phyloP scores from a whole-genome alignment of 2,329 filamentous ascomycete genomes.

The Coleophoma cylindrospora region DNA sequence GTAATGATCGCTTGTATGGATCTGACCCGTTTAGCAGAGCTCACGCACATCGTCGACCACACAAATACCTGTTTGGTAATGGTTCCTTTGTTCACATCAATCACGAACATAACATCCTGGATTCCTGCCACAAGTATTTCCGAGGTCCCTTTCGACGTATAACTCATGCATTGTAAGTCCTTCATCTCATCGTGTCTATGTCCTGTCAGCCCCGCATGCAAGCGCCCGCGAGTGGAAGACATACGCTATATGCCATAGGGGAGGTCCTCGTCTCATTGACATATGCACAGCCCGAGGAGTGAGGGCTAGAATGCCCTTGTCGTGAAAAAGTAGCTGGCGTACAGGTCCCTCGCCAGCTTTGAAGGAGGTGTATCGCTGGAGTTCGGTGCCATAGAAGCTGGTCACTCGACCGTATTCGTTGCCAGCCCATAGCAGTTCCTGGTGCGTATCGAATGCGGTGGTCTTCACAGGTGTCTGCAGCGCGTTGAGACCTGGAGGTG shows the following conservation, averaged over 20 bases:
- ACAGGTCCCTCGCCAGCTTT: conserved; percentile 74
- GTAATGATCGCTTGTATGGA: conserved; percentile 72
- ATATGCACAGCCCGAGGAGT: conserved; percentile 83
- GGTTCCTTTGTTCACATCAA: conserved; percentile 65
- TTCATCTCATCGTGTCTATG: conserved; percentile 68
- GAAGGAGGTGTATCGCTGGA: conserved; percentile 88
- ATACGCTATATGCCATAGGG: conserved; percentile 83
- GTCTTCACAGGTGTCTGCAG: conserved; percentile 69
- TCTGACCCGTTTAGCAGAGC: conserved; percentile 37
- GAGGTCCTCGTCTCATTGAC: conserved; percentile 73
- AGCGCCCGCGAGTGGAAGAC: conserved; percentile 4
- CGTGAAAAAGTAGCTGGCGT: conserved; percentile 84
- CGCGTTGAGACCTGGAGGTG: conserved; percentile 67
- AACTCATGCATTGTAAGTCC: conserved; percentile 91
- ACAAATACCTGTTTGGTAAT: conserved; percentile 58
- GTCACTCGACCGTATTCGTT: conserved; percentile 83
- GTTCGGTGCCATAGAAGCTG: conserved; percentile 81
- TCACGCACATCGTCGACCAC: conserved; percentile 1
- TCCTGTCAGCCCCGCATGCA: conserved; percentile 13
- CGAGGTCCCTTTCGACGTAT: conserved; percentile 77
- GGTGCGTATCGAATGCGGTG: conserved; percentile 80
- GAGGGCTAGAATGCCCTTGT: conserved; percentile 83
- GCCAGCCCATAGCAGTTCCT: conserved; percentile 90
- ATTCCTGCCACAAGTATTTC: conserved; percentile 85
- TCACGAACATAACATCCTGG: conserved; percentile 79